phyloP scores from a whole-genome alignment of 257 asterid genomes.

The Capsicum chinense region DNA sequence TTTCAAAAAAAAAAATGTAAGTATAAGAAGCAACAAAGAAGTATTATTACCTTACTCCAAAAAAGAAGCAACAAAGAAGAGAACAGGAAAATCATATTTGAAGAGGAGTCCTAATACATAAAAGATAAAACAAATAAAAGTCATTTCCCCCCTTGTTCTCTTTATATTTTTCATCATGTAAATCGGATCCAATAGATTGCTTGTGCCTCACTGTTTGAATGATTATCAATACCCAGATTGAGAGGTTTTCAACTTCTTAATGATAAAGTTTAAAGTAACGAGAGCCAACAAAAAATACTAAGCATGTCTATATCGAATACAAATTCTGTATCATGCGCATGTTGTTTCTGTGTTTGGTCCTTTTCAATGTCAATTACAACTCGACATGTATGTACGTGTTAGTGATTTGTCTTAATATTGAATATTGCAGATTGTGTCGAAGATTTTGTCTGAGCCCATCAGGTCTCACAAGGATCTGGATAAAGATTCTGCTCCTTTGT shows the following conservation, averaged over 20 bases:
- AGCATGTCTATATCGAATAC: background rate
- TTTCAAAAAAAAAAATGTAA: too few relatives aligned
- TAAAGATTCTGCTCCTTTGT: conserved; percentile 90
- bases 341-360: background rate
- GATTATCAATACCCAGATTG: conserved; percentile 13
- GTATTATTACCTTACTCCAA: background rate
- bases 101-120: conserved; percentile 9
- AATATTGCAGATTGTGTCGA: conserved; percentile 78
- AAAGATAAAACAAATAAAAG: background rate
- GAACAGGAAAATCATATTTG: conserved; percentile 16
- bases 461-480: conserved; percentile 98
- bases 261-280: background rate
- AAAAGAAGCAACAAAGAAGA: conserved; percentile 1
- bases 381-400: background rate
- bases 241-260: conserved; percentile 17
- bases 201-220: background rate
- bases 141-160: background rate
- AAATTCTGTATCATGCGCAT: background rate
- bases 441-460: conserved; percentile 82
- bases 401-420: conserved; percentile 21
- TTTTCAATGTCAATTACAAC: background rate
- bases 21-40: background rate
- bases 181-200: conserved; percentile 7
- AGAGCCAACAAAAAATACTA: background rate
- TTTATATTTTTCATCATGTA: background rate